Conservation (phyloP, 208 protist genomes). For the Leishmania tarentolae region DNA sequence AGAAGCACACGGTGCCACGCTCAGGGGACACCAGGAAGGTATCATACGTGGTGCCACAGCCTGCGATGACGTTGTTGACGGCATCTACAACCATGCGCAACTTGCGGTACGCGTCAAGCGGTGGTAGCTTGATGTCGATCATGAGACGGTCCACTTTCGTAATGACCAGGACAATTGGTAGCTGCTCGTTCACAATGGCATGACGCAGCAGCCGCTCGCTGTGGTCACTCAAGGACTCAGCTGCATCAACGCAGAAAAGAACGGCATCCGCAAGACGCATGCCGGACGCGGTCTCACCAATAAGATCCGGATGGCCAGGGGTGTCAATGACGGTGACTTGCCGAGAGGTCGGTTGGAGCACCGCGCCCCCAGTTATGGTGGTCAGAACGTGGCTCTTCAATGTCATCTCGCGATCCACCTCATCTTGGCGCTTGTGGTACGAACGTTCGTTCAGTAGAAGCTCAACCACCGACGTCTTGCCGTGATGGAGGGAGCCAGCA, state of each 20-base stretch:
- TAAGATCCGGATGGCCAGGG: conserved; percentile 98
- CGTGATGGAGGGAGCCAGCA: conserved; percentile 96
- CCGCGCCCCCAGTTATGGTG: conserved; percentile 42
- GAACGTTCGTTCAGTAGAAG: conserved; percentile 43
- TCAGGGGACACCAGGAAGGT: conserved; percentile 63
- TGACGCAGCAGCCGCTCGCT: conserved; percentile 89
- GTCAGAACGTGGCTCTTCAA: conserved; percentile 76
- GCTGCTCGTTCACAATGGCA: conserved; percentile 67
- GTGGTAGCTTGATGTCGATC: conserved; percentile 98
- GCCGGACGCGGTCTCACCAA: conserved; percentile 93
- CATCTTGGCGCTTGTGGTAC: conserved; percentile 63
- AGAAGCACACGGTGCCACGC: conserved; percentile 93
- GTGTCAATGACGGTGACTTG: conserved; percentile 98
- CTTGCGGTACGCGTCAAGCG: conserved; percentile 98
- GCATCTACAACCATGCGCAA: conserved; percentile 95
- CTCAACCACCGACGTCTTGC: conserved; percentile 97
- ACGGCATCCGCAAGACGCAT: conserved; percentile 96
- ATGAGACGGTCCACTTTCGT: conserved; percentile 99
- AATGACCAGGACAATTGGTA: conserved; percentile 94
- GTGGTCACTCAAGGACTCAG: conserved; percentile 94
- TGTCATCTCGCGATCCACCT: conserved; percentile 63
- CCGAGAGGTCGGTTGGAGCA: conserved; percentile 53
- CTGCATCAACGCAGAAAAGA: conserved; percentile 97
- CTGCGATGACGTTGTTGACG: conserved; percentile 94
- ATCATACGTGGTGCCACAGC: conserved; percentile 38